Percentiles rank a stretch among this genome's conserved stretches.
Evolutionary conservation across 345 rosid genomes (phyloP).

Genomic region (Anastatica hierochuntica): DNA sequence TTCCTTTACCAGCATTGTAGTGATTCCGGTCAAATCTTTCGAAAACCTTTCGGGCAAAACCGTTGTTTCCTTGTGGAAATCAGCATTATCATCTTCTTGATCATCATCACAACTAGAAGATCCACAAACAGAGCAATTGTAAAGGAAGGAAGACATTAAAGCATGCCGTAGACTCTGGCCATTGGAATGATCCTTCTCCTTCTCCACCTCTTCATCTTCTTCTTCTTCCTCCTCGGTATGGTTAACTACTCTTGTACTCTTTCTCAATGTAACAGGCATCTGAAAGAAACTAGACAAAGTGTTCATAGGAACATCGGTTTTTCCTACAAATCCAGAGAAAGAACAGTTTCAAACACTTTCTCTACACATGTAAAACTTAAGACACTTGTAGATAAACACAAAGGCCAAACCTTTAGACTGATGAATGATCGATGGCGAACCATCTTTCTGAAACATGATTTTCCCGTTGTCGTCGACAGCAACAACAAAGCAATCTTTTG

Average conservation of each 20-base stretch:
- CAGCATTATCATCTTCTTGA: conserved; percentile 23
- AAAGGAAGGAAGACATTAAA: conserved; percentile 27
- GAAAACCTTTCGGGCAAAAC: conserved; percentile 34
- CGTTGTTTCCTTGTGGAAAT: conserved; percentile 37
- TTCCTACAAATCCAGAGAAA: conserved; percentile 33
- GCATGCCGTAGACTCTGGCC: conserved; percentile 34
- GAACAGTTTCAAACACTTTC: not conserved
- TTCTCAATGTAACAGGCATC: conserved; percentile 33
- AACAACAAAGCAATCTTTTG: conserved; percentile 48
- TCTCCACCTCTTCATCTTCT: not conserved
- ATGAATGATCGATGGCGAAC: conserved; percentile 23
- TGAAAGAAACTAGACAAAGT: conserved; percentile 49
- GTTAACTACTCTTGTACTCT: conserved; percentile 37
- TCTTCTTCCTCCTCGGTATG: conserved; percentile 14
- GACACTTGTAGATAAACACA: not conserved
- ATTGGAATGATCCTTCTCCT: conserved; percentile 14
- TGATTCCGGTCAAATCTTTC: conserved; percentile 30
- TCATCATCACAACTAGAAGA: conserved; percentile 18
- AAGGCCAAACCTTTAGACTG: conserved; percentile 35
- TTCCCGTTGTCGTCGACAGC: conserved; percentile 70
- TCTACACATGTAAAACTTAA: not conserved
- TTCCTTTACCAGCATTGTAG: conserved; percentile 33
- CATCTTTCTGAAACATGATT: conserved; percentile 57
- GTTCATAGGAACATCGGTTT: conserved; percentile 27
- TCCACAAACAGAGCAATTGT: conserved; percentile 36